Conservation (phyloP, 805 yeast genomes). For the Scheffersomyces amazonensis region DNA sequence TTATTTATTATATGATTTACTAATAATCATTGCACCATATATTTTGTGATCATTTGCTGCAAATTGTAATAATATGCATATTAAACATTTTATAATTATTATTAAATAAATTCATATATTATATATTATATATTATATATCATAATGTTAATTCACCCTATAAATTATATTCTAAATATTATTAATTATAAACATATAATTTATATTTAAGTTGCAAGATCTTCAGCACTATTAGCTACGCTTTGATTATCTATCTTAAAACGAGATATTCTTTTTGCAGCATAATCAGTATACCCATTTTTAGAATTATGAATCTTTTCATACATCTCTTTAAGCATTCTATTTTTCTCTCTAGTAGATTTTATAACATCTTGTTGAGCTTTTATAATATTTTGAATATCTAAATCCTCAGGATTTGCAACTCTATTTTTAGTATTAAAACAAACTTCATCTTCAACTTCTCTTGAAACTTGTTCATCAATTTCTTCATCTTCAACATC, state of each 20-base stretch:
- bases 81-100: no score
- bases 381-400: constrained; percentile 31
- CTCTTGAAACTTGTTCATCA: constrained; percentile 33
- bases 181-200: no score
- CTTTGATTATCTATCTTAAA: constrained; percentile 27
- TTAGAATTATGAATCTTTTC: constrained; percentile 8
- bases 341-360: constrained; percentile 41
- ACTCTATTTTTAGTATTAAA: constrained; percentile 35
- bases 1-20: no score
- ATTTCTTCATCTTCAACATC: constrained; percentile 35
- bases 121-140: no score
- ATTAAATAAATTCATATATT: no score
- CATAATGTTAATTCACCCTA: no score
- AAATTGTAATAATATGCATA: no score
- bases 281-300: constrained; percentile 8
- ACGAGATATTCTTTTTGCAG: constrained; percentile 7
- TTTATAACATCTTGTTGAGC: constrained; percentile 38
- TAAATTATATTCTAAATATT: no score
- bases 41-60: no score
- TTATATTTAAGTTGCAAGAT: constrained; percentile 2
- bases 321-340: constrained; percentile 39
- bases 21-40: no score
- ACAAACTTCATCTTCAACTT: constrained; percentile 32
- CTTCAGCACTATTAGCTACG: constrained; percentile 19
- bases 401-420: constrained; percentile 33